phyloP scores from a whole-genome alignment of 139 green algal species.

The Coccomyxa sp. region DNA sequence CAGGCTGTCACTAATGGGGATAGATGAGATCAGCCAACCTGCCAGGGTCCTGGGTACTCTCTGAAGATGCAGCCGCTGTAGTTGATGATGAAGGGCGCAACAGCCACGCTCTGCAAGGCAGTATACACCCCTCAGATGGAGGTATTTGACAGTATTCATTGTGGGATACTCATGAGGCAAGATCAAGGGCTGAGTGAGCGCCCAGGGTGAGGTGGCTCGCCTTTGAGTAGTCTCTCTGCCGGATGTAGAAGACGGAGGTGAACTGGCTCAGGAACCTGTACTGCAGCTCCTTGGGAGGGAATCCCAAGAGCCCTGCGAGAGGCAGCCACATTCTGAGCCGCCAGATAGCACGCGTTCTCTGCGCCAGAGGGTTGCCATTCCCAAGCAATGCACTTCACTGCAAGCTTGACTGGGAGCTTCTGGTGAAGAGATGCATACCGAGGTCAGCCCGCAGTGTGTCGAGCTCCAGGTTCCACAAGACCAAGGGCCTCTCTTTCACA shows the following conservation, averaged over 20 bases:
- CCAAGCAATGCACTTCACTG: background rate
- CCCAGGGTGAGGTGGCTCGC: background rate
- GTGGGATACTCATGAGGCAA: too few species aligned
- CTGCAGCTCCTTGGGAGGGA: conserved; percentile 80
- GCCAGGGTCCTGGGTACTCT: conserved; percentile 89
- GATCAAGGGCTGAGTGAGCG: background rate
- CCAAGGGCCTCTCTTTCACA: conserved; percentile 42
- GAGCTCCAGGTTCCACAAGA: conserved; percentile 95
- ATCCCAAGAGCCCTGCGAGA: conserved; percentile 72
- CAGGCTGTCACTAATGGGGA: background rate
- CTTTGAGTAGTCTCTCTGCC: conserved; percentile 67
- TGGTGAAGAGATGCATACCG: conserved; percentile 25
- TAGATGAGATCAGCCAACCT: conserved; percentile 45
- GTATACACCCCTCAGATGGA: too few species aligned
- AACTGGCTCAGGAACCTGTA: conserved; percentile 77
- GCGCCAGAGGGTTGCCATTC: too few species aligned
- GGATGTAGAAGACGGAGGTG: conserved; percentile 83
- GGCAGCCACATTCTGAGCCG: too few species aligned
- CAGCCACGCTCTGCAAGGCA: conserved; percentile 45
- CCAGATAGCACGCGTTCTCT: too few species aligned
- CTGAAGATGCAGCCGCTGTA: conserved; percentile 87
- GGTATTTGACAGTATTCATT: too few species aligned
- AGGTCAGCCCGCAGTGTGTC: conserved; percentile 90
- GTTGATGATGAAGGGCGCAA: conserved; percentile 88
- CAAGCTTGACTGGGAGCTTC: background rate